phyloP scores from a whole-genome alignment of 106 monocot species.

The Chionographis japonica region DNA sequence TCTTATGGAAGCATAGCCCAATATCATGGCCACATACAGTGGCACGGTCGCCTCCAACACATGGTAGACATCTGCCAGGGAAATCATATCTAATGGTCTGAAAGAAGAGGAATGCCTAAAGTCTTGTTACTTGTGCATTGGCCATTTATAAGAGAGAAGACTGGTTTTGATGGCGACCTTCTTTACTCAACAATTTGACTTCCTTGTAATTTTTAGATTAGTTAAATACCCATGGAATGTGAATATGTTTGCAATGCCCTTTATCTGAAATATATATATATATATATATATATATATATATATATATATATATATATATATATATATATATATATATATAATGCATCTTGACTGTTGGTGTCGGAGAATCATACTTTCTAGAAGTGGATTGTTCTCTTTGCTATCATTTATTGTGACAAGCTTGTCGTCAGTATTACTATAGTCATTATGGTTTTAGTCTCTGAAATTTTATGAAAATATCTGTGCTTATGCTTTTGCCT shows the following conservation, averaged over 20 bases:
- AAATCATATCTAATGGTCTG: constrained; percentile 41
- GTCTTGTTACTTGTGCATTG: background rate
- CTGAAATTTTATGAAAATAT: no score
- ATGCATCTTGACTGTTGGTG: background rate
- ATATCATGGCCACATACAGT: constrained; percentile 59
- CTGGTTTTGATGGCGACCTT: constrained; percentile 9
- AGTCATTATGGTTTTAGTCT: no score
- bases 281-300: no score
- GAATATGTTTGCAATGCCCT: background rate
- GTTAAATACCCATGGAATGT: constrained; percentile 3
- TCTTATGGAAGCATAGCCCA: constrained; percentile 57
- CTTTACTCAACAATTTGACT: constrained; percentile 6
- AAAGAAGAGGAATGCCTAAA: constrained; percentile 5
- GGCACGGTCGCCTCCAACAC: constrained; percentile 57
- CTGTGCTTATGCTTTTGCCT: no score
- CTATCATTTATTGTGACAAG: no score
- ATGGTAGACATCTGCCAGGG: constrained; percentile 42
- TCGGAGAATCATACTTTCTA: constrained; percentile 17
- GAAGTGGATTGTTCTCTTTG: constrained; percentile 1
- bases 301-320: no score
- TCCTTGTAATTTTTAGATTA: background rate
- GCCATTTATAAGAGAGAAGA: constrained; percentile 1
- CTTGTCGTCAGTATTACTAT: no score
- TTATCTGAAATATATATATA: background rate
- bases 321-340: no score